phyloP scores from a whole-genome alignment of 129 eudicot species.

The Tagetes patula region DNA sequence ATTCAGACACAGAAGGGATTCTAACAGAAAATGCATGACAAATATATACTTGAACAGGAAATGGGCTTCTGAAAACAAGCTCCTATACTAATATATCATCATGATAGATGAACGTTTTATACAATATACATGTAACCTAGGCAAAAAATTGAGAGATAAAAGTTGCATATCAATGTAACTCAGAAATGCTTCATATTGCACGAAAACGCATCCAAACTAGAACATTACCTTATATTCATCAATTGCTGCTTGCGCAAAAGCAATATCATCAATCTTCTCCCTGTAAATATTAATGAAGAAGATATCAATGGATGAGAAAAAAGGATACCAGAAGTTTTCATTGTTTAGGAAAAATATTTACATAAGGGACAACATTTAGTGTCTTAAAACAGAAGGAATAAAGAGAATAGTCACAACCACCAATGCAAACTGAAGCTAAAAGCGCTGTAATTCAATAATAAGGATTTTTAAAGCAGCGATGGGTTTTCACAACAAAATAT shows the following conservation, averaged over 20 bases:
- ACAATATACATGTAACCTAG: not conserved
- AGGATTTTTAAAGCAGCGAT: slow-evolving; percentile 3
- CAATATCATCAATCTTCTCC: slow-evolving; percentile 88
- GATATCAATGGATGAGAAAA: slow-evolving; percentile 20
- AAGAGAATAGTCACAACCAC: not conserved
- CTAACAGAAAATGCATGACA: not conserved
- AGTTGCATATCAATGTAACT: slow-evolving; percentile 16
- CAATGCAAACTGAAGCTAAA: not conserved
- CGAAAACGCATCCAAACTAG: slow-evolving; percentile 6
- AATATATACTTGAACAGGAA: not conserved
- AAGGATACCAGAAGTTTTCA: not conserved
- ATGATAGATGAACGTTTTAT: not conserved
- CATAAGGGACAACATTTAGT: slow-evolving; percentile 1
- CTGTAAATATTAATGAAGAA: slow-evolving; percentile 39
- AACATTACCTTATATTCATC: slow-evolving; percentile 79
- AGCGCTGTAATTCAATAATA: not conserved
- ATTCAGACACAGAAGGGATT: not conserved
- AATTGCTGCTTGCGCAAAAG: slow-evolving; percentile 86
- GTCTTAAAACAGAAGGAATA: slow-evolving; percentile 2
- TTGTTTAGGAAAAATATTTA: slow-evolving; percentile 6
- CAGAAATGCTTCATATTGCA: slow-evolving; percentile 15
- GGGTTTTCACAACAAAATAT: slow-evolving; percentile 15
- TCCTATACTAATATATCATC: not conserved
- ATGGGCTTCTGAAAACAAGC: not conserved
- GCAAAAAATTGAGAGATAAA: slow-evolving; percentile 2